Conservation (phyloP, 345 rosid genomes). For the Hypericum androsaemum region DNA sequence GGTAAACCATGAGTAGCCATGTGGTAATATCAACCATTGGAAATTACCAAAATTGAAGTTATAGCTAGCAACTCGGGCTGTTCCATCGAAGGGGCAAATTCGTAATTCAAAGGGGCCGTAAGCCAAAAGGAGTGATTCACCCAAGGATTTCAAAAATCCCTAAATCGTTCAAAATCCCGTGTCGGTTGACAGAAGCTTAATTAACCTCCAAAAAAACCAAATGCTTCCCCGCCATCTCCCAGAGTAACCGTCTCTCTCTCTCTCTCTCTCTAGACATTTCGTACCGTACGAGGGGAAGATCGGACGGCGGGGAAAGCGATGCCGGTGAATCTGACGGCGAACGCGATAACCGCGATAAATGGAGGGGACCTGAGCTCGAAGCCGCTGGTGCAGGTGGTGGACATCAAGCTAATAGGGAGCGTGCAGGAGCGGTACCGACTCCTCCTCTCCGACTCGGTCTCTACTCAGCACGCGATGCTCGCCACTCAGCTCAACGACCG, state of each 20-base stretch:
- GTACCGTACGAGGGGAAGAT: neutral
- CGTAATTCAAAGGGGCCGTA: too few relatives aligned
- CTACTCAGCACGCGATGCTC: conserved; percentile 69
- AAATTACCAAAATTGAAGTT: too few relatives aligned
- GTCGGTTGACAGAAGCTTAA: too few relatives aligned
- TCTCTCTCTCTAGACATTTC: neutral
- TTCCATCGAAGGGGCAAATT: too few relatives aligned
- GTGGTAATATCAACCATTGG: too few relatives aligned
- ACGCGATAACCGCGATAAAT: conserved; percentile 53
- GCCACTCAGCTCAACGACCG: conserved; percentile 74
- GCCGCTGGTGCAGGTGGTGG: conserved; percentile 74
- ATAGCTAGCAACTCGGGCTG: too few relatives aligned
- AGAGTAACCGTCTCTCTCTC: neutral
- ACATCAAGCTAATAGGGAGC: conserved; percentile 48
- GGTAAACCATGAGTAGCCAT: too few relatives aligned
- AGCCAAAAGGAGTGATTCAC: too few relatives aligned
- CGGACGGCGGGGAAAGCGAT: conserved; percentile 17
- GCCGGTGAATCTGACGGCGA: conserved; percentile 66
- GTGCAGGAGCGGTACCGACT: conserved; percentile 69
- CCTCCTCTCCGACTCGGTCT: conserved; percentile 52
- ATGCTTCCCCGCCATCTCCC: neutral
- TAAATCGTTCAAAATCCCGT: too few relatives aligned
- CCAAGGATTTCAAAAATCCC: too few relatives aligned
- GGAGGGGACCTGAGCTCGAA: conserved; percentile 67
- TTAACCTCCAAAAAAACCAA: too few relatives aligned